Evolutionary conservation across 75 land plant species (phyloP).

Genomic region (Cunninghamia lanceolata): DNA sequence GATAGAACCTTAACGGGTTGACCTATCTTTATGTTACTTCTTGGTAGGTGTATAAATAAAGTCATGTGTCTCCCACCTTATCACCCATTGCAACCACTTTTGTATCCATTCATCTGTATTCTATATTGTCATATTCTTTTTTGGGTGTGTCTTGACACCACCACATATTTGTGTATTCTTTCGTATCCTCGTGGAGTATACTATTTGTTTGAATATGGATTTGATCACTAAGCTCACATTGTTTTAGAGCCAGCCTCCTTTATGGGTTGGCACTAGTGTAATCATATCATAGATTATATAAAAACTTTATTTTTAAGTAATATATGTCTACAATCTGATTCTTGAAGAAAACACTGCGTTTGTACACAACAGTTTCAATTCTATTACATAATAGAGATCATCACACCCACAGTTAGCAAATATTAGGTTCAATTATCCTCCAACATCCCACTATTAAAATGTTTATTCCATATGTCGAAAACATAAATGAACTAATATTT

Average conservation of each 20-base stretch:
- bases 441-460: neutral
- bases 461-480: neutral
- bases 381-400: neutral
- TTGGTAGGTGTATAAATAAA: too few relatives aligned
- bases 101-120: too few relatives aligned
- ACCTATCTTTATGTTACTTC: too few relatives aligned
- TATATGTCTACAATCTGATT: neutral
- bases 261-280: neutral
- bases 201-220: too few relatives aligned
- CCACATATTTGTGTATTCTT: too few relatives aligned
- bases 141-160: too few relatives aligned
- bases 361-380: neutral
- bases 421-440: neutral
- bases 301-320: neutral
- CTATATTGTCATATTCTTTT: too few relatives aligned
- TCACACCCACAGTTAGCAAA: neutral
- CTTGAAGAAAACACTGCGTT: neutral
- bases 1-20: too few relatives aligned
- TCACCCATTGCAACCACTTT: too few relatives aligned
- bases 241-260: neutral
- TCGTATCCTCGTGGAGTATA: too few relatives aligned
- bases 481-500: neutral
- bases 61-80: too few relatives aligned
- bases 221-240: too few relatives aligned
- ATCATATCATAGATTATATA: neutral